Conservation (phyloP, 306 rosid genomes). For the Fragaria ananassa region DNA sequence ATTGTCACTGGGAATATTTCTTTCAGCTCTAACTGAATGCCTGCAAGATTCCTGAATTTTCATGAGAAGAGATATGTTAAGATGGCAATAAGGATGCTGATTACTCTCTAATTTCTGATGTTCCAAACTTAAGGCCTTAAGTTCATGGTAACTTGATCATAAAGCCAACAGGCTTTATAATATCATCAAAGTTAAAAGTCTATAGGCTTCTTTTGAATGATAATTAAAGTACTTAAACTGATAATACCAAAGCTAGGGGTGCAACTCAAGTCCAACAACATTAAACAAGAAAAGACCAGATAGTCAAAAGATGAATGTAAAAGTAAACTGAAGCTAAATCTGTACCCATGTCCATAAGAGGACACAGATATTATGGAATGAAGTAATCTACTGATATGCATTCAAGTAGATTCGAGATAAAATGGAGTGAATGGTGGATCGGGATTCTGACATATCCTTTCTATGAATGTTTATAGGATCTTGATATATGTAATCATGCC, state of each 20-base stretch:
- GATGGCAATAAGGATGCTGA: background rate
- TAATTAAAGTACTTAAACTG: background rate
- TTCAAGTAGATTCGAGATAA: too few species aligned
- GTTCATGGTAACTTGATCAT: background rate
- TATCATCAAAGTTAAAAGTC: background rate
- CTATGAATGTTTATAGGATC: too few species aligned
- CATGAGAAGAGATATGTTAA: slow-evolving; percentile 6
- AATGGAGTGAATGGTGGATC: too few species aligned
- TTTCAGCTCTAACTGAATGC: slow-evolving; percentile 42
- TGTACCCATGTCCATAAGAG: background rate
- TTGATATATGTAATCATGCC: too few species aligned
- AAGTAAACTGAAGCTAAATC: background rate
- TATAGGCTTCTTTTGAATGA: background rate
- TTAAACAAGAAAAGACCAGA: background rate
- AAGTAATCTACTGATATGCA: too few species aligned
- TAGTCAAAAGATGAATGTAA: background rate
- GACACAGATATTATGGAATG: background rate
- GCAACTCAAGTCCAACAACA: slow-evolving; percentile 4
- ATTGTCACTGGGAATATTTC: slow-evolving; percentile 30
- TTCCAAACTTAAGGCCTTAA: background rate
- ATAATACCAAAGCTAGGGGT: background rate
- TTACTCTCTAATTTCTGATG: background rate
- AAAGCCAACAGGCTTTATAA: slow-evolving; percentile 1
- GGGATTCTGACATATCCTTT: too few species aligned
- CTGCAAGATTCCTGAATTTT: slow-evolving; percentile 48